Conservation (phyloP, 805 yeast genomes). For the Ogataea polymorpha region DNA sequence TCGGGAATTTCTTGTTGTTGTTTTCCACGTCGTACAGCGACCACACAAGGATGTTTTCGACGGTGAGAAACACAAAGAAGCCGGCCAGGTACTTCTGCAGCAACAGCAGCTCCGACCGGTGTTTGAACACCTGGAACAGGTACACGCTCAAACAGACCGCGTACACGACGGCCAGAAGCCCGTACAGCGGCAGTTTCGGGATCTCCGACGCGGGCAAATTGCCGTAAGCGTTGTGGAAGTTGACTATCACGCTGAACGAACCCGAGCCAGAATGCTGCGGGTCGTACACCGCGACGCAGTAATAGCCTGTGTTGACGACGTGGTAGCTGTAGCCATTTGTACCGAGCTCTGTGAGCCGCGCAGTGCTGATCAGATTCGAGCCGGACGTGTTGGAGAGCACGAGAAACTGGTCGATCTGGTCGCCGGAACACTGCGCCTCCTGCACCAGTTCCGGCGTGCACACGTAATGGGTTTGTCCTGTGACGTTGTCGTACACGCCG, state of each 20-base stretch:
- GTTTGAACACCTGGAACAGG: conserved; percentile 80
- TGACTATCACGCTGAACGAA: conserved; percentile 62
- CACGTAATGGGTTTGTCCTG: conserved; percentile 52
- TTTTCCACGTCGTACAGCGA: conserved; percentile 85
- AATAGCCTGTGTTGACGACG: conserved; percentile 79
- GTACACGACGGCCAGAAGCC: conserved; percentile 78
- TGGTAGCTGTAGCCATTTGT: conserved; percentile 59
- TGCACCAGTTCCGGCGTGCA: conserved; percentile 73
- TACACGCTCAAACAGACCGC: conserved; percentile 79
- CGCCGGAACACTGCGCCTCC: conserved; percentile 49
- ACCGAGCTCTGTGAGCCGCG: conserved; percentile 54
- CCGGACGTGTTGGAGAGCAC: conserved; percentile 41
- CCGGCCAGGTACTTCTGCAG: conserved; percentile 88
- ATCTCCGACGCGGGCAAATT: conserved; percentile 84
- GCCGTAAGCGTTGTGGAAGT: conserved; percentile 91
- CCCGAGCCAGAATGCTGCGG: conserved; percentile 29
- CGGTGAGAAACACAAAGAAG: conserved; percentile 75
- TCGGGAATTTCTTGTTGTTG: conserved; percentile 37
- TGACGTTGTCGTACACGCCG: conserved; percentile 49
- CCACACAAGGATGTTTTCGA: conserved; percentile 86
- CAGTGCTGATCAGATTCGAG: conserved; percentile 53
- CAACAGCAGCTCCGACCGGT: conserved; percentile 82
- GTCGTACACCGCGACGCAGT: conserved; percentile 77
- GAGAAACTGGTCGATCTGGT: conserved; percentile 61
- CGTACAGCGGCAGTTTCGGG: conserved; percentile 87